phyloP scores from a whole-genome alignment of 176 grass and related monocot genomes.

The Aechmea fasciata region DNA sequence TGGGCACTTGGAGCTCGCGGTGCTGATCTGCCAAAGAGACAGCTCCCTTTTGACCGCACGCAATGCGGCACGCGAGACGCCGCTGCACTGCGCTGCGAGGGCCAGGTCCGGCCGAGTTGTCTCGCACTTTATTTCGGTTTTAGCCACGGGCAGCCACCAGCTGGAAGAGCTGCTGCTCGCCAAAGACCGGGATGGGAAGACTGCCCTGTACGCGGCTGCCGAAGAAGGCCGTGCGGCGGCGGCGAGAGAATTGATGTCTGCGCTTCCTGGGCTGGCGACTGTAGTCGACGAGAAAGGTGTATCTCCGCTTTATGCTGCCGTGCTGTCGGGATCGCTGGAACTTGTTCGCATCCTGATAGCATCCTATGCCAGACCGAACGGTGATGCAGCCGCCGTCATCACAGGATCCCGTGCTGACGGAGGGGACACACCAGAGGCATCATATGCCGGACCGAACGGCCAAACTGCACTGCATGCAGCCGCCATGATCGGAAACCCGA shows the following conservation, averaged over 20 bases:
- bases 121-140: not conserved
- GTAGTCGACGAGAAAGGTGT: not conserved
- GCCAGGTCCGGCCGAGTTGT: not conserved
- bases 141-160: too few species aligned
- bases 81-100: constrained; percentile 19
- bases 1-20: constrained; percentile 2
- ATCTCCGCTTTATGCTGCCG: constrained; percentile 19
- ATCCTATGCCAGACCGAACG: constrained; percentile 2
- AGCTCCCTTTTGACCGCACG: not conserved
- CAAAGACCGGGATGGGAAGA: not conserved
- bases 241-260: not conserved
- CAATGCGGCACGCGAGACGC: constrained; percentile 12
- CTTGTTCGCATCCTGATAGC: not conserved
- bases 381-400: too few species aligned
- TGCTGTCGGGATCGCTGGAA: not conserved
- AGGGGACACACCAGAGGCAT: not conserved
- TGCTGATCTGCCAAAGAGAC: not conserved
- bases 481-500: not conserved
- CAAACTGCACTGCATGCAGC: constrained; percentile 14
- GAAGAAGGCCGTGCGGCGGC: not conserved
- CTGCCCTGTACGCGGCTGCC: constrained; percentile 15
- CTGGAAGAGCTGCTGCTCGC: not conserved
- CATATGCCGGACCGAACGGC: not conserved
- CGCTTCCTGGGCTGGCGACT: not conserved
- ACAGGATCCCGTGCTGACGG: not conserved